phyloP scores from a whole-genome alignment of 2,329 filamentous ascomycete species.

The Verticillium zaregamsianum region DNA sequence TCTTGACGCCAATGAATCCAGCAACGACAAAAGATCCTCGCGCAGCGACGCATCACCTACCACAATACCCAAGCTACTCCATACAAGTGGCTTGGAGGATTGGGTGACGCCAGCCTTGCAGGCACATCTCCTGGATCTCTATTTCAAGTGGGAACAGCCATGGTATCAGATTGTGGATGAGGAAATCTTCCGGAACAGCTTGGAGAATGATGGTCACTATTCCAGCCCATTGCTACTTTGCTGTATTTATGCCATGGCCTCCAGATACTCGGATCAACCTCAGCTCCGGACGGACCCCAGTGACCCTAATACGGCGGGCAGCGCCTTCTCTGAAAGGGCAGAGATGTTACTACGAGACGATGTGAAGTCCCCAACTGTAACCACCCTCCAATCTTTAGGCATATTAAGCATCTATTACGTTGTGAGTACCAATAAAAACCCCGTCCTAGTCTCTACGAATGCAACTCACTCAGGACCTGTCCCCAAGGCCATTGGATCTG shows the following conservation, averaged over 20 bases:
- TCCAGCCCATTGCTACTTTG: conserved; percentile 25
- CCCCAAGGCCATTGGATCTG: conserved; percentile 25
- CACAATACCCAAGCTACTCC: background rate
- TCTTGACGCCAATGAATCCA: background rate
- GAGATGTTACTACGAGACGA: conserved; percentile 15
- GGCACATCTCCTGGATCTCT: conserved; percentile 25
- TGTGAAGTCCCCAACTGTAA: conserved; percentile 24
- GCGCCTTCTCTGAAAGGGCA: conserved; percentile 22
- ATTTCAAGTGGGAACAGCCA: conserved; percentile 31
- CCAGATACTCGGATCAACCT: conserved; percentile 24
- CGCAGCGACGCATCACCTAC: background rate
- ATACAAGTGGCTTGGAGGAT: background rate
- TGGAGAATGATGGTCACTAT: conserved; percentile 19
- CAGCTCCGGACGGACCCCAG: conserved; percentile 23
- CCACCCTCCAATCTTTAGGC: conserved; percentile 28
- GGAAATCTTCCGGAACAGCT: conserved; percentile 25
- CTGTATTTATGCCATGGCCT: conserved; percentile 28
- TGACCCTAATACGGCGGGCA: conserved; percentile 29
- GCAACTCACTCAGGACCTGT: background rate
- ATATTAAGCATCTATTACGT: conserved; percentile 26
- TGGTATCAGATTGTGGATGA: conserved; percentile 32
- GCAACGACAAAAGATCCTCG: background rate
- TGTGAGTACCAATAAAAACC: conserved; percentile 2
- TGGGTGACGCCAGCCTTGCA: conserved; percentile 16
- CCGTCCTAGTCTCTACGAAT: background rate